Evolutionary conservation across 371 early-diverging fungal genomes (phyloP).

Genomic region (Apophysomyces variabilis): DNA sequence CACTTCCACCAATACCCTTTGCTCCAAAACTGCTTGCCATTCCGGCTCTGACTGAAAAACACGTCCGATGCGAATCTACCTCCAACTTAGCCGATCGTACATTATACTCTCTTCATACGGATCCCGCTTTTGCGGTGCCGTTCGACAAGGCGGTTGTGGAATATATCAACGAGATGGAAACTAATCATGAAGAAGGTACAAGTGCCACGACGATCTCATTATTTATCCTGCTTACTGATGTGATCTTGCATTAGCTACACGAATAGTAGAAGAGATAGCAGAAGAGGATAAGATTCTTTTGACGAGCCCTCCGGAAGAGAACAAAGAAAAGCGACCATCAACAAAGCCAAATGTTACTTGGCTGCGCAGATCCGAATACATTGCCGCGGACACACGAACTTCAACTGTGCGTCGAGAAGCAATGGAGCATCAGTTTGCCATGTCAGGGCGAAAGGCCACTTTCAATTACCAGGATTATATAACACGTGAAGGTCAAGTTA

Average conservation of each 20-base stretch:
- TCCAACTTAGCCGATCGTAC: constrained; percentile 65
- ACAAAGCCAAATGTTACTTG: constrained; percentile 58
- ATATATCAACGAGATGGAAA: constrained; percentile 54
- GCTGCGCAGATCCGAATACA: constrained; percentile 72
- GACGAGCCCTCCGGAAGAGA: constrained; percentile 45
- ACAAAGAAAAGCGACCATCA: constrained; percentile 23
- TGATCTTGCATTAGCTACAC: constrained; percentile 18
- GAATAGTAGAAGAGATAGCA: constrained; percentile 52
- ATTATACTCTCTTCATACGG: constrained; percentile 66
- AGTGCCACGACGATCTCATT: too few species aligned
- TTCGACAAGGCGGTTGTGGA: constrained; percentile 70
- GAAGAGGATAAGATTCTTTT: constrained; percentile 69
- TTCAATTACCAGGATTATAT: constrained; percentile 48
- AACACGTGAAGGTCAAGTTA: constrained; percentile 65
- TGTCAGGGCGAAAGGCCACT: constrained; percentile 29
- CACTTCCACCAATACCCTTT: constrained; percentile 81
- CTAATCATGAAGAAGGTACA: constrained; percentile 38
- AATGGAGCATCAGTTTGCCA: constrained; percentile 34
- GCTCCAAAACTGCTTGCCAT: constrained; percentile 80
- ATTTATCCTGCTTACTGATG: background rate
- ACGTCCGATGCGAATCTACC: constrained; percentile 65
- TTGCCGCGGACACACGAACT: constrained; percentile 46
- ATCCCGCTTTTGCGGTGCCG: constrained; percentile 67
- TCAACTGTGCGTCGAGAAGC: constrained; percentile 31
- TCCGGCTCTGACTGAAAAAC: constrained; percentile 59